phyloP scores from a whole-genome alignment of 1,139 yeast genomes.

The Arxiozyma bovina region DNA sequence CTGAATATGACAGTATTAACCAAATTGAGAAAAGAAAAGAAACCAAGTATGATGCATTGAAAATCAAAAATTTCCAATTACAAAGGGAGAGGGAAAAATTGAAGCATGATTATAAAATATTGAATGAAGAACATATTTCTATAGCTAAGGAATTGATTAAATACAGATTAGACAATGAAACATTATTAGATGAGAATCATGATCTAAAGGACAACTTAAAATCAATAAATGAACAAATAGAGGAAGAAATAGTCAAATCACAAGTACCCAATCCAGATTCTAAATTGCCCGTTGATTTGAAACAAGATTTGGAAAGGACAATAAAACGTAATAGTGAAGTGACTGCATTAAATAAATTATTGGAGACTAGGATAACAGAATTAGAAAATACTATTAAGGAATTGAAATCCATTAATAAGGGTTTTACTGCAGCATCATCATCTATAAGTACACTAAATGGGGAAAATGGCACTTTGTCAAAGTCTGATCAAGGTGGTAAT shows the following conservation, averaged over 20 bases:
- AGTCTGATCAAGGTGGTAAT: background rate
- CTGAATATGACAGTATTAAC: constrained; percentile 68
- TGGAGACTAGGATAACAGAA: constrained; percentile 39
- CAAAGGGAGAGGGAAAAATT: constrained; percentile 65
- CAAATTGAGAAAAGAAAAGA: constrained; percentile 57
- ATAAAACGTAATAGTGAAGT: constrained; percentile 54
- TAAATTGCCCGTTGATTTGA: constrained; percentile 33
- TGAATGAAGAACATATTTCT: constrained; percentile 72
- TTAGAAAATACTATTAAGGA: constrained; percentile 19
- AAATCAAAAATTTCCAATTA: constrained; percentile 60
- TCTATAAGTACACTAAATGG: background rate
- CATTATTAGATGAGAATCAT: constrained; percentile 56
- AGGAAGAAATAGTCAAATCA: constrained; percentile 29
- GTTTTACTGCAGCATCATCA: background rate
- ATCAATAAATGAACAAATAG: constrained; percentile 36
- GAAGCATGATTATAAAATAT: constrained; percentile 56
- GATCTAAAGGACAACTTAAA: constrained; percentile 46
- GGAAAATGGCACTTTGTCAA: background rate
- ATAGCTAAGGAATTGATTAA: constrained; percentile 67
- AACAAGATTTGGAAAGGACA: constrained; percentile 39
- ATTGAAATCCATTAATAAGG: constrained; percentile 26
- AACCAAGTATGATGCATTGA: constrained; percentile 58
- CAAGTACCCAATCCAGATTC: constrained; percentile 29
- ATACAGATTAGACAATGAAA: constrained; percentile 55
- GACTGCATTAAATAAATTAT: constrained; percentile 42